Conservation (phyloP, 2,329 filamentous ascomycete genomes). For the Aureobasidium sp. region DNA sequence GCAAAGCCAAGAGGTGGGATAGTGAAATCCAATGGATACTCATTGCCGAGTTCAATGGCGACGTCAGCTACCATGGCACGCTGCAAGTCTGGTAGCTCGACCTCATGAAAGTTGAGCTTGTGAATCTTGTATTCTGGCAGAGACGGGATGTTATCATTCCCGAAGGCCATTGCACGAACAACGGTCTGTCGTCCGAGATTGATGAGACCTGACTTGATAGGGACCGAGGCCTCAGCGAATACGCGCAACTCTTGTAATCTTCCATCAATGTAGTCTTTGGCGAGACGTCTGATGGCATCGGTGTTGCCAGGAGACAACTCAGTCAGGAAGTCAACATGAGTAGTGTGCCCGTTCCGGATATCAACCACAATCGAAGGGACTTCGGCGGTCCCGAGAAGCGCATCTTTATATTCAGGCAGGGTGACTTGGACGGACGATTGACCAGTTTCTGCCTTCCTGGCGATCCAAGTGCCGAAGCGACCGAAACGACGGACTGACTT, state of each 20-base stretch:
- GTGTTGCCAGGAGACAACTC: slow-evolving; percentile 70
- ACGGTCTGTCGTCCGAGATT: slow-evolving; percentile 70
- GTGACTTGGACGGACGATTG: slow-evolving; percentile 68
- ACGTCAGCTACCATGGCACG: slow-evolving; percentile 75
- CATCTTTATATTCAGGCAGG: slow-evolving; percentile 73
- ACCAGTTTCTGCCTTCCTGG: slow-evolving; percentile 65
- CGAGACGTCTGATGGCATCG: slow-evolving; percentile 69
- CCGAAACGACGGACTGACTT: slow-evolving; percentile 68
- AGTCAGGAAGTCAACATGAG: slow-evolving; percentile 69
- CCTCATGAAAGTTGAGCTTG: slow-evolving; percentile 71
- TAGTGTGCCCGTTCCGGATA: slow-evolving; percentile 70
- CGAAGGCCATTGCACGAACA: slow-evolving; percentile 67
- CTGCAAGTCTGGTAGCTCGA: slow-evolving; percentile 46
- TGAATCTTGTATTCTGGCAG: slow-evolving; percentile 79
- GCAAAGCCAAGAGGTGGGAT: slow-evolving; percentile 78
- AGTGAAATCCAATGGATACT: slow-evolving; percentile 68
- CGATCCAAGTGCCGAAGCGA: slow-evolving; percentile 70
- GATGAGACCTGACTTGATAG: slow-evolving; percentile 71
- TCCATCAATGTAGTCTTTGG: slow-evolving; percentile 82
- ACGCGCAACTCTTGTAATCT: slow-evolving; percentile 64
- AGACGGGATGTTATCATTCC: slow-evolving; percentile 63
- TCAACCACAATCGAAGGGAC: slow-evolving; percentile 70
- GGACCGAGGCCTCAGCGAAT: slow-evolving; percentile 64
- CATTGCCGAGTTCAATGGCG: slow-evolving; percentile 63
- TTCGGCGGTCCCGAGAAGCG: slow-evolving; percentile 67